Conservation (phyloP, 2,329 filamentous ascomycete genomes). For the Cercospora berteroae region DNA sequence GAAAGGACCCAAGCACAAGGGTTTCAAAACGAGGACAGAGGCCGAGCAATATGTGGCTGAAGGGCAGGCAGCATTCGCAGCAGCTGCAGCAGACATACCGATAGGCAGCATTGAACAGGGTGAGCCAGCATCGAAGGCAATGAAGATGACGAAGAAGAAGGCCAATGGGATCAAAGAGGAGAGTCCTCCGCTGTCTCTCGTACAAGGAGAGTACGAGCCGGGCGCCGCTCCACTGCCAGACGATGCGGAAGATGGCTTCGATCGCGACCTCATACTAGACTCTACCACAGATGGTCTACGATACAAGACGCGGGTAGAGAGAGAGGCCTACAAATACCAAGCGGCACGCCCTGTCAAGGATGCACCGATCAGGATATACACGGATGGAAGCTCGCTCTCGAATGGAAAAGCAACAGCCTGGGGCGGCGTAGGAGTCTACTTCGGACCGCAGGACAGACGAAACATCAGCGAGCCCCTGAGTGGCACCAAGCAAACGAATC, state of each 20-base stretch:
- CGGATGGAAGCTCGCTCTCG: conserved; percentile 60
- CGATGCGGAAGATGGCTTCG: conserved; percentile 61
- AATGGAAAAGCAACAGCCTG: conserved; percentile 57
- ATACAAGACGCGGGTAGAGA: conserved; percentile 54
- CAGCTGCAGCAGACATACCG: conserved; percentile 16
- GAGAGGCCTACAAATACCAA: conserved; percentile 48
- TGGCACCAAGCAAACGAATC: conserved; percentile 81
- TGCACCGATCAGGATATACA: conserved; percentile 57
- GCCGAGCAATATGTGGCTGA: conserved; percentile 72
- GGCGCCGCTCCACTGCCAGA: conserved; percentile 56
- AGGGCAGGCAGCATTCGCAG: conserved; percentile 3
- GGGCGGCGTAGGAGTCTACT: conserved; percentile 64
- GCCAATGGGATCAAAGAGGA: conserved; percentile 29
- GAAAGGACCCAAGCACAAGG: conserved; percentile 60
- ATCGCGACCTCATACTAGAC: conserved; percentile 57
- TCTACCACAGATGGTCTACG: conserved; percentile 54
- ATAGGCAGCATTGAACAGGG: conserved; percentile 24
- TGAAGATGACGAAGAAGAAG: conserved; percentile 43
- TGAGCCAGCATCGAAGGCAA: conserved; percentile 39
- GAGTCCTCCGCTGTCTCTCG: conserved; percentile 17
- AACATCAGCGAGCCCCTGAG: conserved; percentile 74
- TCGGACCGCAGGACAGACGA: conserved; percentile 53
- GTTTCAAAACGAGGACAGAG: conserved; percentile 56
- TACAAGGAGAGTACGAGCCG: conserved; percentile 46
- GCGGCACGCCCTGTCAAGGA: conserved; percentile 45